These are phyloP conservation scores for Blastobotrys proliferans DNA, from an alignment of 1,139 yeast species.

Conservation along the genomic window DNA sequence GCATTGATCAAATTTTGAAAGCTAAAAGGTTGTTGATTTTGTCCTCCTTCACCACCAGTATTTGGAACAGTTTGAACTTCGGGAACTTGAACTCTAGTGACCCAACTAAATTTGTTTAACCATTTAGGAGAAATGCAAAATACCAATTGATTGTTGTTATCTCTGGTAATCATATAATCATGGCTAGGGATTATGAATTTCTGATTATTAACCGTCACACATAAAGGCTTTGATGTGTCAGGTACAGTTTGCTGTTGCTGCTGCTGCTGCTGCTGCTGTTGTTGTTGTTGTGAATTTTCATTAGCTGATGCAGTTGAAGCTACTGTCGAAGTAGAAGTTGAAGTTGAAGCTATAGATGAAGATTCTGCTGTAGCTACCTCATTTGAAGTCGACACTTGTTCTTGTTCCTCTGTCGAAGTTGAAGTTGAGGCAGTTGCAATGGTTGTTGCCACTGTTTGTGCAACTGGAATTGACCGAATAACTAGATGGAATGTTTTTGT, in stretches of 20 bases:
- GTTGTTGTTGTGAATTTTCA: background rate
- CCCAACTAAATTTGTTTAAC: constrained; percentile 8
- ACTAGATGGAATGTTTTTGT: constrained; percentile 11
- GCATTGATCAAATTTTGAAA: too few species aligned
- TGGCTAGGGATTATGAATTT: constrained; percentile 14
- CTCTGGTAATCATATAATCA: constrained; percentile 16
- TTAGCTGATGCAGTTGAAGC: background rate
- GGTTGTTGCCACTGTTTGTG: background rate
- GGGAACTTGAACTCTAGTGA: constrained; percentile 9
- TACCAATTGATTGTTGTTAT: constrained; percentile 10
- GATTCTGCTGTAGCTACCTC: background rate
- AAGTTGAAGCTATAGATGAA: constrained; percentile 1
- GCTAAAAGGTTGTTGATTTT: too few species aligned
- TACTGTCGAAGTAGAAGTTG: constrained; percentile 4
- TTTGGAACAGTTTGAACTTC: constrained; percentile 4
- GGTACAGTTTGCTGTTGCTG: constrained; percentile 2
- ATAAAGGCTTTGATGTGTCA: constrained; percentile 11
- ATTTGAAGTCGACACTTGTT: background rate
- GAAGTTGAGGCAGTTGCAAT: background rate
- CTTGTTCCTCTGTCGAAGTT: background rate
- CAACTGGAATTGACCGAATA: constrained; percentile 2
- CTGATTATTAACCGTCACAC: constrained; percentile 8
- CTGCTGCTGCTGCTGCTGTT: background rate
- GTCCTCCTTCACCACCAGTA: background rate
- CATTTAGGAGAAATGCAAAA: constrained; percentile 17